phyloP scores from a whole-genome alignment of 768 basidiomycete species.

The Lentinula raphanica region DNA sequence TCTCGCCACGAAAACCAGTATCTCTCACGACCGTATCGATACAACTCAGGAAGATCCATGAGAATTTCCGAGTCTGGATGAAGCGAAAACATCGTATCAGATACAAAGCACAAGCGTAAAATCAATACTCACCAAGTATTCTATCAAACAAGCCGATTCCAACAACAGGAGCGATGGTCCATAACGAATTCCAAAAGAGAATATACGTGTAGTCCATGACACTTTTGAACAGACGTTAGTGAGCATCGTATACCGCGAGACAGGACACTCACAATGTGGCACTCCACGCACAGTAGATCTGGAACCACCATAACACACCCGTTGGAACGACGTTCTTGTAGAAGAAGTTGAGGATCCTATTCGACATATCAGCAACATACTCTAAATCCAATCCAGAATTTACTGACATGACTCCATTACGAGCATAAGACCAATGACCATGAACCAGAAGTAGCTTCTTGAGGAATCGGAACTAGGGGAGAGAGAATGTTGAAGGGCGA shows the following conservation, averaged over 20 bases:
- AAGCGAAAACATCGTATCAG: neutral
- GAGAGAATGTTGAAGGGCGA: neutral
- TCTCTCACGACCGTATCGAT: constrained; percentile 77
- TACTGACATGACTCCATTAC: constrained; percentile 87
- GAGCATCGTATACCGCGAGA: neutral
- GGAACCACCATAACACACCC: constrained; percentile 95
- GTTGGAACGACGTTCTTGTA: constrained; percentile 98
- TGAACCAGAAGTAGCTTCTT: constrained; percentile 91
- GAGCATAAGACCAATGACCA: constrained; percentile 97
- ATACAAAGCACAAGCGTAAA: neutral
- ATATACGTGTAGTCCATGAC: constrained; percentile 95
- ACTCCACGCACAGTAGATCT: constrained; percentile 94
- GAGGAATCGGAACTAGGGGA: constrained; percentile 79
- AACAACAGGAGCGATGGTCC: constrained; percentile 90
- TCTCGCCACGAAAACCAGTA: constrained; percentile 75
- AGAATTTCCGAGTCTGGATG: constrained; percentile 73
- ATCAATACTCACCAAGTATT: constrained; percentile 58
- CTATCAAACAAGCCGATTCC: constrained; percentile 97
- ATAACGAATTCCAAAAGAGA: constrained; percentile 98
- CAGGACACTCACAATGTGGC: constrained; percentile 70
- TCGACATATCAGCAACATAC: neutral
- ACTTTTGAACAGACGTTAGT: constrained; percentile 18
- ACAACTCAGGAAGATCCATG: constrained; percentile 91
- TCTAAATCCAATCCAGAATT: neutral
- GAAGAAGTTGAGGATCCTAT: constrained; percentile 94